phyloP scores from a whole-genome alignment of 805 yeast genomes.

The Metschnikowia borealis region DNA sequence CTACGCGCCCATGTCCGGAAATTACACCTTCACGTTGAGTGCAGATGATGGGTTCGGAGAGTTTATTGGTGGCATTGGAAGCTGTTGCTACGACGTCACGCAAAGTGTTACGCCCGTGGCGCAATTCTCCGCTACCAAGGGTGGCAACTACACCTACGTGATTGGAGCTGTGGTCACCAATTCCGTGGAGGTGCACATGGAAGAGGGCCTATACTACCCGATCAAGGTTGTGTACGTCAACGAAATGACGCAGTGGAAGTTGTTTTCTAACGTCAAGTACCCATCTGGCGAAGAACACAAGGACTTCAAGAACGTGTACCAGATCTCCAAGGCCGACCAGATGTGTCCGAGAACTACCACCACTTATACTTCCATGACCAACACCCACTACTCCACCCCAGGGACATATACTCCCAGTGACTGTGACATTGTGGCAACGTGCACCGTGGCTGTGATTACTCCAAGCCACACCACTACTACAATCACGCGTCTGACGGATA shows the following conservation, averaged over 20 bases:
- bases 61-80: constrained; percentile 6
- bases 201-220: constrained; percentile 8
- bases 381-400: constrained; percentile 8
- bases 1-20: constrained; percentile 7
- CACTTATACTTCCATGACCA: constrained; percentile 4
- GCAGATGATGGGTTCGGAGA: constrained; percentile 14
- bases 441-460: constrained; percentile 1
- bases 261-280: not conserved
- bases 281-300: constrained; percentile 2
- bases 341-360: constrained; percentile 4
- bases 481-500: not conserved
- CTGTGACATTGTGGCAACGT: not conserved
- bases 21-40: constrained; percentile 6
- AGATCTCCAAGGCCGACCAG: constrained; percentile 1
- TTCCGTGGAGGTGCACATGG: constrained; percentile 2
- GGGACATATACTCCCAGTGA: constrained; percentile 9
- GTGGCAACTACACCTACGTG: constrained; percentile 1
- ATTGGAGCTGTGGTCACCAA: not conserved
- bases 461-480: not conserved
- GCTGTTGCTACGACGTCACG: constrained; percentile 11
- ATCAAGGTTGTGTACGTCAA: constrained; percentile 10
- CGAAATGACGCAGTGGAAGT: constrained; percentile 6
- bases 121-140: not conserved
- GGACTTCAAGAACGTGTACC: not conserved
- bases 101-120: constrained; percentile 2